Conservation (phyloP, 768 basidiomycete genomes). For the Tricholoma terreum region DNA sequence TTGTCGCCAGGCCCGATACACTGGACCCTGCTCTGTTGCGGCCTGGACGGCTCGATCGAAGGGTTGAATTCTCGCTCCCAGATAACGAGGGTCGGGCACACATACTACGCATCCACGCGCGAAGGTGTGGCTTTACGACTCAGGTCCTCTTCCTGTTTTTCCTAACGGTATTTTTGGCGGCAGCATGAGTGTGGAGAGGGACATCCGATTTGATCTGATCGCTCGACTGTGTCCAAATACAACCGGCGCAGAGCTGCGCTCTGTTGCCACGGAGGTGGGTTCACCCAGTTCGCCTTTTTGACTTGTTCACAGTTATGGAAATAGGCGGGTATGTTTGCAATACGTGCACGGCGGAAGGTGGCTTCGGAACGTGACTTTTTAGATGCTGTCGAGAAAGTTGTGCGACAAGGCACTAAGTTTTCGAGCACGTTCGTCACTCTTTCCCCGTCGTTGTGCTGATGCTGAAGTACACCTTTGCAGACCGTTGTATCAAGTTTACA, state of each 20-base stretch:
- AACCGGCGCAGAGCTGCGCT: conserved; percentile 96
- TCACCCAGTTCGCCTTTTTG: background rate
- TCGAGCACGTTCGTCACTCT: conserved; percentile 78
- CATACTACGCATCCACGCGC: conserved; percentile 93
- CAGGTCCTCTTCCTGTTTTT: background rate
- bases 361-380: conserved; percentile 97
- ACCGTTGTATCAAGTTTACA: conserved; percentile 91
- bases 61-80: conserved; percentile 95
- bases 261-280: conserved; percentile 91
- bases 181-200: conserved; percentile 96
- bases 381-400: conserved; percentile 98
- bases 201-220: conserved; percentile 97
- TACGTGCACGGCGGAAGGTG: conserved; percentile 93
- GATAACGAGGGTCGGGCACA: conserved; percentile 96
- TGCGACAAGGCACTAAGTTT: conserved; percentile 96
- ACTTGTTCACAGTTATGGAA: background rate
- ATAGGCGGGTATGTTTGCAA: conserved; percentile 99
- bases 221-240: conserved; percentile 97
- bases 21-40: conserved; percentile 95
- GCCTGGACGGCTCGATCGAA: conserved; percentile 92
- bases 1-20: conserved; percentile 78
- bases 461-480: conserved; percentile 35
- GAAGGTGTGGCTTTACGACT: conserved; percentile 47
- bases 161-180: conserved; percentile 4
- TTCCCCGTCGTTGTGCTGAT: conserved; percentile 2